These are phyloP conservation scores for Monilinia vaccinii-corymbosi DNA, from an alignment of 2,329 filamentous ascomycete genomes.

Conservation along the genomic window DNA sequence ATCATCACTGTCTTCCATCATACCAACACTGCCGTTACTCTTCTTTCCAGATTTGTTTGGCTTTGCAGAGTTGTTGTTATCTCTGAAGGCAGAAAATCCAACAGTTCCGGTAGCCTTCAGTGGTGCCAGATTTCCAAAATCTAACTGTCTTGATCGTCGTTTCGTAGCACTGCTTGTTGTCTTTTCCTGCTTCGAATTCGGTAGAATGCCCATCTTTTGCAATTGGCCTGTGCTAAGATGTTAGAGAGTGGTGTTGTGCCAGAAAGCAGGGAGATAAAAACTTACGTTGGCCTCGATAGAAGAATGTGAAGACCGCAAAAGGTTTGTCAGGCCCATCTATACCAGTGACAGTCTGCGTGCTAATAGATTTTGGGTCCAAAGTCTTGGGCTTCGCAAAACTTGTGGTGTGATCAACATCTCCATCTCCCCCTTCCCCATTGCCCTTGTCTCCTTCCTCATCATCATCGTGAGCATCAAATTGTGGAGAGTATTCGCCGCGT, in stretches of 20 bases:
- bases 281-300: conserved; percentile 92
- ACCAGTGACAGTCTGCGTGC: conserved; percentile 96
- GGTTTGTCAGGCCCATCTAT: conserved; percentile 94
- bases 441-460: conserved; percentile 48
- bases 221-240: conserved; percentile 60
- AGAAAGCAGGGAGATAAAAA: conserved; percentile 23
- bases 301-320: conserved; percentile 94
- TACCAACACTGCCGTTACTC: conserved; percentile 47
- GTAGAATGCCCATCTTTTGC: conserved; percentile 88
- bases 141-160: conserved; percentile 71
- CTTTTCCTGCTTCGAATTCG: conserved; percentile 53
- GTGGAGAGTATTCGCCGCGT: conserved; percentile 93
- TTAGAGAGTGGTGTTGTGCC: conserved; percentile 13
- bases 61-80: conserved; percentile 48
- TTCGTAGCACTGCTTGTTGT: conserved; percentile 56
- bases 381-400: conserved; percentile 96
- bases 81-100: conserved; percentile 82
- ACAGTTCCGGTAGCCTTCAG: conserved; percentile 81
- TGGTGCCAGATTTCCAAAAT: conserved; percentile 77
- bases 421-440: conserved; percentile 44
- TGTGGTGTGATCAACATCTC: conserved; percentile 90
- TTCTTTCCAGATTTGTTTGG: conserved; percentile 55
- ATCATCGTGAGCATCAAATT: conserved; percentile 94
- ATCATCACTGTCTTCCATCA: conserved; percentile 64
- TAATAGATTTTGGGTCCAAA: conserved; percentile 92